Evolutionary conservation across 78 protist genomes (phyloP).

Genomic region (Monocercomonoides exilis): DNA sequence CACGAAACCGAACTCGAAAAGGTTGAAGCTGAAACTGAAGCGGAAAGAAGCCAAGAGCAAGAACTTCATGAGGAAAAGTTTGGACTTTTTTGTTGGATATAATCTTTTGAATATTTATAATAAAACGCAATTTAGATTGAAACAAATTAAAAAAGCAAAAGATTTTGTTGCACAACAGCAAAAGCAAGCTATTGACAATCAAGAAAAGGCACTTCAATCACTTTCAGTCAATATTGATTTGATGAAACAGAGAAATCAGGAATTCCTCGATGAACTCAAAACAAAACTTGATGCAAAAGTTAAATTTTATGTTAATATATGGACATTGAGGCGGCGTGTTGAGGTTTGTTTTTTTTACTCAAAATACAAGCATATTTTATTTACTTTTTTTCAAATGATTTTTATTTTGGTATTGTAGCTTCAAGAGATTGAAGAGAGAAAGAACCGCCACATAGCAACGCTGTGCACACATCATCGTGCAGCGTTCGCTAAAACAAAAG

Average conservation of each 20-base stretch:
- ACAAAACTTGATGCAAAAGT: not conserved
- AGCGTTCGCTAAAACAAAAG: conserved; percentile 59
- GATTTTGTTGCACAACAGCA: not conserved
- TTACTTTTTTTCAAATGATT: too few species aligned
- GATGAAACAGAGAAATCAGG: not conserved
- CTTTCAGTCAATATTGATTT: not conserved
- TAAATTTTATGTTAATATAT: not conserved
- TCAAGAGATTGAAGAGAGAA: conserved; percentile 62
- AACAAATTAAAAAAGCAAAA: not conserved
- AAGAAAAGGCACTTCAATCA: not conserved
- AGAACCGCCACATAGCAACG: conserved; percentile 54
- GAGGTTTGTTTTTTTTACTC: too few species aligned
- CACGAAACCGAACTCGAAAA: not conserved
- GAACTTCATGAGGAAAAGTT: not conserved
- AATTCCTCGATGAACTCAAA: not conserved
- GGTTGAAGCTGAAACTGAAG: not conserved
- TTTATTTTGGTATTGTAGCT: conserved; percentile 12
- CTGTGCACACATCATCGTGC: conserved; percentile 54
- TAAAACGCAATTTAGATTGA: not conserved
- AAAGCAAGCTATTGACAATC: not conserved
- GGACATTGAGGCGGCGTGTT: not conserved
- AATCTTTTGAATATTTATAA: too few species aligned
- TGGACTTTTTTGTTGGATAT: not conserved
- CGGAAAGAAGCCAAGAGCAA: not conserved
- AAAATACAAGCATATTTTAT: too few species aligned